phyloP scores from a whole-genome alignment of 2,329 filamentous ascomycete genomes.

The Byssoonygena ceratinophila region DNA sequence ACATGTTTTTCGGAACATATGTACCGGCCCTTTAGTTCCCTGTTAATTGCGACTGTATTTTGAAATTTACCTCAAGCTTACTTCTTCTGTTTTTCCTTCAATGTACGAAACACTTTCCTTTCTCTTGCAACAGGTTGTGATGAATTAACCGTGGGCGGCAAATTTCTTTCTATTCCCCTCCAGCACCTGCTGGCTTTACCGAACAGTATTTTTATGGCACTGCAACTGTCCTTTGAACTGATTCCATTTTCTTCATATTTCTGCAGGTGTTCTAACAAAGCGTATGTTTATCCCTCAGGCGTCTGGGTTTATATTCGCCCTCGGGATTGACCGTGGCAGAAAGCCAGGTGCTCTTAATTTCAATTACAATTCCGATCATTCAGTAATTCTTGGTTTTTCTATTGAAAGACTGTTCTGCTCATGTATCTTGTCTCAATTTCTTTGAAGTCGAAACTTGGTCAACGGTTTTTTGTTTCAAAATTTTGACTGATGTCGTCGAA shows the following conservation, averaged over 20 bases:
- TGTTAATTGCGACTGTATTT: not conserved
- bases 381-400: not conserved
- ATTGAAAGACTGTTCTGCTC: not conserved
- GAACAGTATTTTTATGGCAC: not conserved
- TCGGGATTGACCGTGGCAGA: not conserved
- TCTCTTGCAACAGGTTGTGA: not conserved
- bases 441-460: not conserved
- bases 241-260: not conserved
- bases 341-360: not conserved
- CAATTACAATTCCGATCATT: not conserved
- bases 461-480: not conserved
- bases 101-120: slow-evolving; percentile 3
- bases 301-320: not conserved
- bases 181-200: not conserved
- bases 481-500: not conserved
- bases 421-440: not conserved
- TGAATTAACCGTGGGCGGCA: not conserved
- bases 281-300: not conserved
- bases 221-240: not conserved
- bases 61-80: not conserved
- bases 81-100: slow-evolving; percentile 16
- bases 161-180: not conserved
- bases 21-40: not conserved
- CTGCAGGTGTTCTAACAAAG: not conserved
- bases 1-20: not conserved